A percentile compares a stretch with the other conserved stretches of the same genome.
Conservation (phyloP, 352 stramenopile species). For the Globisporangium cederbergense region DNA sequence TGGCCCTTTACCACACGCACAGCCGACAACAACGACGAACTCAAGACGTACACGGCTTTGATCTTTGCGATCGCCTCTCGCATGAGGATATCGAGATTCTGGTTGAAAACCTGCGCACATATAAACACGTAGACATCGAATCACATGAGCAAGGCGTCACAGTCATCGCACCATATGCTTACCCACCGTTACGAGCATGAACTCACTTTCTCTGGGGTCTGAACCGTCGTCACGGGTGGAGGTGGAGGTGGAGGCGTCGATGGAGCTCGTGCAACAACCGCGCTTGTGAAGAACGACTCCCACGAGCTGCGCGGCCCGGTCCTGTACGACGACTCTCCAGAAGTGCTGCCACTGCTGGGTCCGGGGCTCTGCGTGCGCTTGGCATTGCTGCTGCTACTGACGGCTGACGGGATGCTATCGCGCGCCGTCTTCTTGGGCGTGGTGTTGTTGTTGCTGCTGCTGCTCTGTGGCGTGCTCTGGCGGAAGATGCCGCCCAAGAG, state of each 20-base stretch:
- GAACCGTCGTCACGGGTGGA: slow-evolving; percentile 9
- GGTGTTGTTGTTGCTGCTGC: neutral
- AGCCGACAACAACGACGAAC: neutral
- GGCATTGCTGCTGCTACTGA: neutral
- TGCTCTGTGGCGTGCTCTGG: slow-evolving; percentile 13
- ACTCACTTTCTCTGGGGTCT: slow-evolving; percentile 29
- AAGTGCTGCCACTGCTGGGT: neutral
- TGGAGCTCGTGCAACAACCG: neutral
- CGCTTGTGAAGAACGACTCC: slow-evolving; percentile 36
- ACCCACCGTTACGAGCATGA: neutral
- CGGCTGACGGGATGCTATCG: slow-evolving; percentile 1
- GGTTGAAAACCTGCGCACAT: slow-evolving; percentile 38
- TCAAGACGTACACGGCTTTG: slow-evolving; percentile 46
- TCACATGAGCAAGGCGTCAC: neutral
- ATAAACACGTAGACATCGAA: neutral
- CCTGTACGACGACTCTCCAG: slow-evolving; percentile 12
- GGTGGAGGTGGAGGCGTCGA: neutral
- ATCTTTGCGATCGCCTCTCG: slow-evolving; percentile 44
- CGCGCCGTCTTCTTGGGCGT: slow-evolving; percentile 13
- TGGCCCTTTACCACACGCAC: neutral
- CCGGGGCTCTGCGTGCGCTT: neutral
- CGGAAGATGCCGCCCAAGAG: slow-evolving; percentile 62
- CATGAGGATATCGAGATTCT: slow-evolving; percentile 52
- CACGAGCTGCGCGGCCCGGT: slow-evolving; percentile 38
- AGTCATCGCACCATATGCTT: neutral